A percentile compares a stretch with the other conserved stretches of the same genome.
Conservation (phyloP, 1,284 basidiomycete species). For the Inonotus hispidus region DNA sequence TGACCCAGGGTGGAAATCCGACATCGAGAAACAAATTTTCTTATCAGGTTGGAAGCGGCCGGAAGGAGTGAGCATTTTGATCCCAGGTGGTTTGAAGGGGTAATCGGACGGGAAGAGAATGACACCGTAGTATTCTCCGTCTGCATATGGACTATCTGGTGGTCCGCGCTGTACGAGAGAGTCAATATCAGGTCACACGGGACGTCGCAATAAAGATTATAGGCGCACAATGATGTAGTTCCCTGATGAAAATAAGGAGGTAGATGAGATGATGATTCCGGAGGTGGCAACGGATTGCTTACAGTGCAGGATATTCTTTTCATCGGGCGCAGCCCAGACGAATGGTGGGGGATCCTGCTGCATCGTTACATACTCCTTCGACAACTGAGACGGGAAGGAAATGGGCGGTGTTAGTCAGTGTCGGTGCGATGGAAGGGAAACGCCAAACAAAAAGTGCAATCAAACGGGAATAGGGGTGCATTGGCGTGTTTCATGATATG, state of each 20-base stretch:
- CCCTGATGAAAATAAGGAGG: slow-evolving; percentile 44
- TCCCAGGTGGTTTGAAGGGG: slow-evolving; percentile 92
- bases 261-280: slow-evolving; percentile 2
- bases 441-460: slow-evolving; percentile 10
- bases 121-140: slow-evolving; percentile 91
- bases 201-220: background rate
- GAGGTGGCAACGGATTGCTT: slow-evolving; percentile 27
- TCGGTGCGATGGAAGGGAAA: slow-evolving; percentile 6
- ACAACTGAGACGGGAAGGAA: slow-evolving; percentile 44
- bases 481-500: background rate
- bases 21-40: slow-evolving; percentile 97
- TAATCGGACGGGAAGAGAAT: slow-evolving; percentile 89
- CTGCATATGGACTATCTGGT: slow-evolving; percentile 87
- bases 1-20: slow-evolving; percentile 86
- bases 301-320: slow-evolving; percentile 93
- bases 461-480: background rate
- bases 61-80: slow-evolving; percentile 96
- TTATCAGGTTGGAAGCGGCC: slow-evolving; percentile 90
- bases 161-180: slow-evolving; percentile 68
- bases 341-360: slow-evolving; percentile 92
- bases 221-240: slow-evolving; percentile 80
- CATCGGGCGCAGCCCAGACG: slow-evolving; percentile 89
- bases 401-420: slow-evolving; percentile 12
- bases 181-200: slow-evolving; percentile 14
- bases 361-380: slow-evolving; percentile 90